Conservation (phyloP, 2,329 filamentous ascomycete species). For the Cryphonectria nitschkei region DNA sequence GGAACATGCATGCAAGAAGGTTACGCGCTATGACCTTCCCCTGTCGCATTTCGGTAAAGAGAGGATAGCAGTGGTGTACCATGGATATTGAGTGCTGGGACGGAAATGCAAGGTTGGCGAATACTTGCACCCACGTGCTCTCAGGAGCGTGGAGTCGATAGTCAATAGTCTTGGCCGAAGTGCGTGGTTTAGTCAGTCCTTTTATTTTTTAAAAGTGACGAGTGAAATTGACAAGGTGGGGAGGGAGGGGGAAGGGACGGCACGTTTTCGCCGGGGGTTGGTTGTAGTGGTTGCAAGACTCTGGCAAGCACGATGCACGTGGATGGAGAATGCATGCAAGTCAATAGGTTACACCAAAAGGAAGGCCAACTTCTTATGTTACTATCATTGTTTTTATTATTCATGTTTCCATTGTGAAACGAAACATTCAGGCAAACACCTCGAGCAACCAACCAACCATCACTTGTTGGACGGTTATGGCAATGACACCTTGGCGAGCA, state of each 20-base stretch:
- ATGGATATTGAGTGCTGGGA: neutral
- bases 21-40: neutral
- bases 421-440: neutral
- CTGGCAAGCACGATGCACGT: neutral
- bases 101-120: neutral
- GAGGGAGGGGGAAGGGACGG: too few species aligned
- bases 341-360: neutral
- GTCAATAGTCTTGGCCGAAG: neutral
- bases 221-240: neutral
- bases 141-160: constrained; percentile 1
- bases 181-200: neutral
- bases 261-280: neutral
- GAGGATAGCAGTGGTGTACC: neutral
- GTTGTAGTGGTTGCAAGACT: neutral
- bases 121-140: constrained; percentile 20
- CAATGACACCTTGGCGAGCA: too few species aligned
- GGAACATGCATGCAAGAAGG: too few species aligned
- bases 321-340: neutral
- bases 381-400: neutral
- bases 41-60: neutral
- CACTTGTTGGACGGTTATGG: too few species aligned
- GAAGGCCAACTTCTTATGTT: neutral
- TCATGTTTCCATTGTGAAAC: neutral
- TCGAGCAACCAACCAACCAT: neutral
- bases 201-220: neutral